Base-by-base conservation (phyloP, 345 rosid species). In the Salix brachista region DNA sequence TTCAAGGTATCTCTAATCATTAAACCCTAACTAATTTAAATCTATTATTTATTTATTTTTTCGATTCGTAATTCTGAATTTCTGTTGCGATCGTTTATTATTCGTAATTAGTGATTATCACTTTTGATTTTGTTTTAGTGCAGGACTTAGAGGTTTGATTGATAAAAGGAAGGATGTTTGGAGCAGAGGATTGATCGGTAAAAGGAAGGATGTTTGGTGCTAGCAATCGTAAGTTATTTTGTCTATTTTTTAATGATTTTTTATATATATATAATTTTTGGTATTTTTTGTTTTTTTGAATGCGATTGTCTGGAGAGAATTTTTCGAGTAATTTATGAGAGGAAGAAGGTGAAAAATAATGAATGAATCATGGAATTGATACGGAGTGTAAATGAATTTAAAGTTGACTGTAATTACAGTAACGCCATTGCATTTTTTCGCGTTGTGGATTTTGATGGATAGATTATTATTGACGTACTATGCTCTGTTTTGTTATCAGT, bases 131-230 rank as follows among this genome's bases (percentile, higher is more conserved):
- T 37, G 64, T 80, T 67, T 30, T 71, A 72, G 78, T 74, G 79
- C 67, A 54, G 67, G 79, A 77, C 67, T 70, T 70, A 69, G 71
- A 65, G 8, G 42, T 36, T 52, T 50, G 69, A 54, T 71, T 61
- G 71, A 52, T 34, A 32, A 41, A 28, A 75, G 77, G 56, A n/a
- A 87, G 66, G 78, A 90, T 92, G 97, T 91, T 88, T 52, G 90
- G 84, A 30, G 77, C 89, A 41, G 44, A 41, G 14, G 42, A 50
- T 52, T 50, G 69, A 54, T 71, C 66, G 71, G 46, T 34, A 32
- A 41, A 34, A 75, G 77, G 61, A n/a, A 87, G 68, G 78, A 90
- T 92, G 97, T 91, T 88, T 41, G 90, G 84, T 30, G 77, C 89
- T 25, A 80, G 88, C 18, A 87, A 72, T 62, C 83, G 95, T 91